Percentiles rank a stretch among this genome's conserved stretches.
Conservation (phyloP, 75 land plant genomes). For the Ceratopteris richardii region DNA sequence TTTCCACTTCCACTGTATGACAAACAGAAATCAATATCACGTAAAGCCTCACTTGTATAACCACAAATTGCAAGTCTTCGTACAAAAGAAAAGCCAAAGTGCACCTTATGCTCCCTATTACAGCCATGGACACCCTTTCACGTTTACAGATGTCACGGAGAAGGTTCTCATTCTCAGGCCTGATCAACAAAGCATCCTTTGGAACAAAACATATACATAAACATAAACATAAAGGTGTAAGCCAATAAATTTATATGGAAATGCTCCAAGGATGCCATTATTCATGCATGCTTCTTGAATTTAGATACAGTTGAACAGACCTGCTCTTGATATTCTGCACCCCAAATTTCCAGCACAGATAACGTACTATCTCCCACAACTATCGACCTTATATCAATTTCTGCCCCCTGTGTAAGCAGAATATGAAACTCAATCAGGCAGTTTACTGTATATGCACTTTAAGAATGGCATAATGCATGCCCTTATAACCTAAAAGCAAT, state of each 20-base stretch:
- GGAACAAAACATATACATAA: neutral
- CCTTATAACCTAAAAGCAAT: too few relatives aligned
- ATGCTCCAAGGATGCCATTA: too few relatives aligned
- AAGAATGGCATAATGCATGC: too few relatives aligned
- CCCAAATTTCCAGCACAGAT: slow-evolving; percentile 98
- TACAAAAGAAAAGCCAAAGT: neutral
- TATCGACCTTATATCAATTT: slow-evolving; percentile 78
- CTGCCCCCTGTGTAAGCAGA: slow-evolving; percentile 49
- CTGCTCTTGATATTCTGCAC: slow-evolving; percentile 97
- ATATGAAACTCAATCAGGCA: too few relatives aligned
- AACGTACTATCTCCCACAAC: slow-evolving; percentile 91
- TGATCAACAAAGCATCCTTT: slow-evolving; percentile 74
- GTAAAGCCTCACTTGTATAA: neutral
- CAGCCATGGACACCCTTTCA: slow-evolving; percentile 95
- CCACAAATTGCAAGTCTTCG: too few relatives aligned
- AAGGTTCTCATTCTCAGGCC: slow-evolving; percentile 57
- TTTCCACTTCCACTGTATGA: slow-evolving; percentile 62
- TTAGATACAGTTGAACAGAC: slow-evolving; percentile 10
- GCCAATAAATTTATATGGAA: too few relatives aligned
- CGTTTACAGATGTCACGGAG: slow-evolving; percentile 72
- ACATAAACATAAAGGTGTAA: too few relatives aligned
- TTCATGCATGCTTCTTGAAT: too few relatives aligned
- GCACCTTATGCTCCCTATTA: slow-evolving; percentile 70
- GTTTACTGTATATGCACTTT: too few relatives aligned
- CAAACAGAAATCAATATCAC: neutral